phyloP scores from a whole-genome alignment of 2,329 filamentous ascomycete species.

The Xylaria sp. region DNA sequence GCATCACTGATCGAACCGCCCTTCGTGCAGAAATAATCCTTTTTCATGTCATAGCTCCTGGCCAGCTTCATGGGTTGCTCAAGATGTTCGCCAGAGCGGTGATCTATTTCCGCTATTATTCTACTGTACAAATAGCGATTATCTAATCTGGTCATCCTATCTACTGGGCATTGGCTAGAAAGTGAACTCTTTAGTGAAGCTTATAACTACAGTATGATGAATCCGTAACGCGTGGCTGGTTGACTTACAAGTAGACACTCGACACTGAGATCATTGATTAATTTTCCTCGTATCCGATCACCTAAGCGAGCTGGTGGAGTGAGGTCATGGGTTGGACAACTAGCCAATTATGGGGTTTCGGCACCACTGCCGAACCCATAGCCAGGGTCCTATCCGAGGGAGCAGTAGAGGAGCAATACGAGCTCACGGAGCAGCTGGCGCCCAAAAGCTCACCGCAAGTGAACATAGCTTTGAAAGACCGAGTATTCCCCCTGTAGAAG shows the following conservation, averaged over 20 bases:
- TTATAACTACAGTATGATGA: background rate
- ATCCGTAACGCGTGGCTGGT: too few species aligned
- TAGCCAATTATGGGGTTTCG: slow-evolving; percentile 13
- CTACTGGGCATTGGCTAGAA: background rate
- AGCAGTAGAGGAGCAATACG: slow-evolving; percentile 20
- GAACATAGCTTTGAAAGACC: background rate
- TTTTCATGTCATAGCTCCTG: slow-evolving; percentile 15
- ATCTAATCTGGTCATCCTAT: slow-evolving; percentile 1
- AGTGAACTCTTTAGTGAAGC: background rate
- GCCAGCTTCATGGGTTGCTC: background rate
- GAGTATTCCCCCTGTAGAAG: slow-evolving; percentile 8
- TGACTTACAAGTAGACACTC: background rate
- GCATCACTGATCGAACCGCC: slow-evolving; percentile 19
- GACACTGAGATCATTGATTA: slow-evolving; percentile 13
- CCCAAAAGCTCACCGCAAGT: background rate
- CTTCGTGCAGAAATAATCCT: slow-evolving; percentile 2
- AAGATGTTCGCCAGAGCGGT: background rate
- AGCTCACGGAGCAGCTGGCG: background rate
- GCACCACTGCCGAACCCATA: slow-evolving; percentile 14
- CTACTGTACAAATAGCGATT: background rate
- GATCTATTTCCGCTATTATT: slow-evolving; percentile 6
- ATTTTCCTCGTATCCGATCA: slow-evolving; percentile 26
- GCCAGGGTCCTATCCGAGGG: background rate
- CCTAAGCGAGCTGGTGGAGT: slow-evolving; percentile 9
- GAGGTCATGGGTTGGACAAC: slow-evolving; percentile 21